Percentiles rank a stretch among this genome's conserved stretches.
Evolutionary conservation across 495 filamentous ascomycete genomes (phyloP).

Genomic region (Elaphomyces granulatus): DNA sequence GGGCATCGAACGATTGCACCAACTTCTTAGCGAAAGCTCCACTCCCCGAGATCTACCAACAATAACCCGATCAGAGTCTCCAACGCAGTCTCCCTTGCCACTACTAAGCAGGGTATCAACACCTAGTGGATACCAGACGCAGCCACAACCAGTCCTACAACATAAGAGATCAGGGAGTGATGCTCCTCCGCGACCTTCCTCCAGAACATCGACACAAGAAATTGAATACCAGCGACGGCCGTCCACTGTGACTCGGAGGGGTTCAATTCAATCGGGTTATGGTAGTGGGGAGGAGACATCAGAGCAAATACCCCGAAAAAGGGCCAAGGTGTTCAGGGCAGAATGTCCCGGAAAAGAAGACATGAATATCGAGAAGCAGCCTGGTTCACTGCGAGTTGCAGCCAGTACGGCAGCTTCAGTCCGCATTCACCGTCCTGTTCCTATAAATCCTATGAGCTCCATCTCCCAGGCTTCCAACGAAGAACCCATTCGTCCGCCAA

Average conservation of each 20-base stretch:
- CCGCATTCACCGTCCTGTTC: constrained; percentile 67
- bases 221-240: constrained; percentile 20
- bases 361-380: constrained; percentile 48
- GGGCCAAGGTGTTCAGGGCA: constrained; percentile 55
- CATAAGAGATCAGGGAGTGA: constrained; percentile 17
- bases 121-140: constrained; percentile 20
- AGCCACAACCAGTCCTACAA: constrained; percentile 11
- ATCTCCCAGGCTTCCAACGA: constrained; percentile 44
- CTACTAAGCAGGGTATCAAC: constrained; percentile 26
- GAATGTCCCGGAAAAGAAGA: constrained; percentile 52
- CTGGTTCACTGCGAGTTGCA: constrained; percentile 71
- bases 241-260: constrained; percentile 18
- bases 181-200: constrained; percentile 29
- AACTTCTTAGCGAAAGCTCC: constrained; percentile 32
- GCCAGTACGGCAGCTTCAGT: constrained; percentile 80
- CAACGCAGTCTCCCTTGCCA: constrained; percentile 21
- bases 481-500: constrained; percentile 66
- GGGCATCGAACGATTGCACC: constrained; percentile 39
- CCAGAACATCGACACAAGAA: constrained; percentile 33
- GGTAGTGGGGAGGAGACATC: constrained; percentile 53
- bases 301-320: constrained; percentile 49
- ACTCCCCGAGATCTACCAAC: constrained; percentile 29
- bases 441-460: constrained; percentile 38
- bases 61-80: constrained; percentile 18
- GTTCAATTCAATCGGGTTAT: constrained; percentile 43